Conservation (phyloP, 2,329 filamentous ascomycete genomes). For the Arthroderma sp. region DNA sequence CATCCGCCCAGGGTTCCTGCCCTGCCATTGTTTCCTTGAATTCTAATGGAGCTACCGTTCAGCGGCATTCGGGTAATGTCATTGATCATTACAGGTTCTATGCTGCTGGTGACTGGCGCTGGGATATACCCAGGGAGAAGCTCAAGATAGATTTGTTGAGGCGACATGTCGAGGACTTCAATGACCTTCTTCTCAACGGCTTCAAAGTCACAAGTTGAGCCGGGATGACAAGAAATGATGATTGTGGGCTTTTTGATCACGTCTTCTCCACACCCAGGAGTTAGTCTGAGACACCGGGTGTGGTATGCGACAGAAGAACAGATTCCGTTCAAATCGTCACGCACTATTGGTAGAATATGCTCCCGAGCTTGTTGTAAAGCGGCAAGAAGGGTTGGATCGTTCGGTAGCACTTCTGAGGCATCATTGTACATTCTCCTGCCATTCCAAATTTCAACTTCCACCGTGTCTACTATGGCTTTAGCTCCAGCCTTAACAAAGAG, state of each 20-base stretch:
- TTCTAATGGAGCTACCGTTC: constrained; percentile 5
- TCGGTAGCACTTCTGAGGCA: background rate
- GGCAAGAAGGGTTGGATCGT: background rate
- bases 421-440: background rate
- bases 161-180: background rate
- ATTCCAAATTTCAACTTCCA: background rate
- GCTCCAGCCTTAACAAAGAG: background rate
- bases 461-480: background rate
- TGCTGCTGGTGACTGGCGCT: no score
- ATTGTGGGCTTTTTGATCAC: background rate
- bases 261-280: no score
- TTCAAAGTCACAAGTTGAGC: background rate
- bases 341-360: background rate
- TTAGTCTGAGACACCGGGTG: background rate
- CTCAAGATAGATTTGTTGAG: background rate
- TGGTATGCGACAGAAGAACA: background rate
- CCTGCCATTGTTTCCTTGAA: background rate
- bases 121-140: background rate
- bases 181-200: background rate
- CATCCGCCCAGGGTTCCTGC: constrained; percentile 6
- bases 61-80: background rate
- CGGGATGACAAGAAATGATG: background rate
- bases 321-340: background rate
- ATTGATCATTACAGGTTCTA: no score
- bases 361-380: background rate